A percentile compares a stretch with the other conserved stretches of the same genome.
Evolutionary conservation across 148 eudicot genomes (phyloP).

Genomic region (Dysphania ambrosioides): DNA sequence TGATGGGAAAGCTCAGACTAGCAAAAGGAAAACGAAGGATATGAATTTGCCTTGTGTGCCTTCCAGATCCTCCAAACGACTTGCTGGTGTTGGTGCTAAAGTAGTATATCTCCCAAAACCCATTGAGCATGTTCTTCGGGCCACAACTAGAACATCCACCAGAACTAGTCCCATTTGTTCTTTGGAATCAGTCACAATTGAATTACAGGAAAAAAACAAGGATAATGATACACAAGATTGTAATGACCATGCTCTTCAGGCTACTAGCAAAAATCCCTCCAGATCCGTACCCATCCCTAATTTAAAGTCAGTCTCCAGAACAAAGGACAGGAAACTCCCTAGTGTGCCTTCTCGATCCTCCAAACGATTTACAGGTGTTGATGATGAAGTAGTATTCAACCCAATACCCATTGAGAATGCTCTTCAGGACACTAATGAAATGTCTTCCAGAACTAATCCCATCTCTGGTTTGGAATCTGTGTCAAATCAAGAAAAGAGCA

Average conservation of each 20-base stretch:
- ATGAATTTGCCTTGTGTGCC: conserved; percentile 25
- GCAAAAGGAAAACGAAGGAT: conserved; percentile 40
- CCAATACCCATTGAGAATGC: conserved; percentile 33
- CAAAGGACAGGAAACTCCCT: conserved; percentile 30
- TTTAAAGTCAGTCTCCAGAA: conserved; percentile 20
- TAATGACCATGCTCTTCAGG: conserved; percentile 29
- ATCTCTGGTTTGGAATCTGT: conserved; percentile 7
- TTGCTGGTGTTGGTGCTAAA: conserved; percentile 40
- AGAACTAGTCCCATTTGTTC: conserved; percentile 12
- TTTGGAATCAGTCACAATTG: conserved; percentile 10
- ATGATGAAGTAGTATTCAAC: conserved; percentile 23
- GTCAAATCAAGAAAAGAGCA: conserved; percentile 1
- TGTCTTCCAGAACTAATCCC: conserved; percentile 15
- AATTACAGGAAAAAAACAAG: conserved; percentile 1
- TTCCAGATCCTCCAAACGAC: conserved; percentile 54
- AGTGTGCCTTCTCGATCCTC: conserved; percentile 46
- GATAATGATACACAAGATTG: conserved; percentile 5
- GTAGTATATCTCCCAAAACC: conserved; percentile 22
- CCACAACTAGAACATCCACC: conserved; percentile 28
- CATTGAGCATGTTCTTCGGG: conserved; percentile 34
- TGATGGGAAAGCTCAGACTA: conserved; percentile 23
- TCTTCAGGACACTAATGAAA: conserved; percentile 33
- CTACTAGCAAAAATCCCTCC: conserved; percentile 28
- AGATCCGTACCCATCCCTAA: conserved; percentile 12
- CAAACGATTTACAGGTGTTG: conserved; percentile 48